Evolutionary conservation across 805 yeast genomes (phyloP), one percentile per base, ranked within the genome.

Genomic region (Lachancea kluyveri): DNA sequence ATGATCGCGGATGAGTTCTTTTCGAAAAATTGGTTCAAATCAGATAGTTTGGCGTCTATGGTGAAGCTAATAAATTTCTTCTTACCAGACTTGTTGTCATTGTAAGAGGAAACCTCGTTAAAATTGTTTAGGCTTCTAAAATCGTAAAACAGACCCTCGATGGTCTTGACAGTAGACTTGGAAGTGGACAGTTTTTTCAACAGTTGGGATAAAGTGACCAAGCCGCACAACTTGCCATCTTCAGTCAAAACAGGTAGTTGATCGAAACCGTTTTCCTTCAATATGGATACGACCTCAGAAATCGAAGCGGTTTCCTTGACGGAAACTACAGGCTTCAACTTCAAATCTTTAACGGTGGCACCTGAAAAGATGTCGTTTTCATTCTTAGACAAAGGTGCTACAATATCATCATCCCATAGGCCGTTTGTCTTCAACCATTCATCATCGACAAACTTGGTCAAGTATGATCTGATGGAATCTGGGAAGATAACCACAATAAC

Each of bases 401-500:
- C 53, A 33, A 70, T 57, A 33, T 67, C 62, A 31, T 70, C 70
- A 42, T 74, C 83, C 43, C 79, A 72, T 51, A 85, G 77, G 3
- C 82, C 81, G 54, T 84, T 82, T 47, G 74, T 74, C 54, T 70
- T 72, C 81, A 84, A 76, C 95, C 95, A 84, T 60, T 83, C 94
- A 50, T 85, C 94, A 56, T 84, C 94, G 22, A 83, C 90, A 52
- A 84, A 84, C 63, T 84, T 84, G 42, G 92, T 76, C 60, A 84
- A 68, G 63, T 84, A 84, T 3, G 94, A 83, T 67, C 95, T 76
- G 52, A 84, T 75, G 24, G 87, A 77, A 57, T 84, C 95, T 26
- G 95, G 94, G 72, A 82, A 74, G 14, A 84, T 79, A 28, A 80
- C 86, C 19, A 84, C 94, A 37, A 84, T 70, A 12, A 72, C 72